Evolutionary conservation across 2,329 filamentous ascomycete genomes (phyloP).

Genomic region (Pseudocercospora musae): DNA sequence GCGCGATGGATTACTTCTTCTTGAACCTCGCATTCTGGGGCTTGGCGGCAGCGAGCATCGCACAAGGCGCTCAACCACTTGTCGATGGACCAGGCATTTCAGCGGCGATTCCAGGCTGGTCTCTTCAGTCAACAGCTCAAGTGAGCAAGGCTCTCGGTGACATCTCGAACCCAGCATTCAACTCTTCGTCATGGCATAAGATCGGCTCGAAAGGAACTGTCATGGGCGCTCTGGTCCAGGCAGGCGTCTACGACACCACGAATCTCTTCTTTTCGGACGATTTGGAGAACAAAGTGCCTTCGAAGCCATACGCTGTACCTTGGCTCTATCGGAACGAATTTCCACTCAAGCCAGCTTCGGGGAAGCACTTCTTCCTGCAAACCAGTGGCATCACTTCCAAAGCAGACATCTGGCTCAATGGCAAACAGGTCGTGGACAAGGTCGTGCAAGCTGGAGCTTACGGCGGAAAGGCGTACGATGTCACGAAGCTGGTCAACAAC

Average conservation of each 20-base stretch:
- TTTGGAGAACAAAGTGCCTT: constrained; percentile 6
- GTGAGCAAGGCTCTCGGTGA: neutral
- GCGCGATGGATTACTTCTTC: neutral
- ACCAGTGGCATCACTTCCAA: constrained; percentile 15
- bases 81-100: neutral
- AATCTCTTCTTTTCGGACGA: constrained; percentile 11
- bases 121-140: constrained; percentile 11
- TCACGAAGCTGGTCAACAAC: constrained; percentile 1
- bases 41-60: neutral
- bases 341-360: neutral
- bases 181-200: constrained; percentile 11
- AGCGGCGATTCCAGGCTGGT: constrained; percentile 8
- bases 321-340: constrained; percentile 14
- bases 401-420: constrained; percentile 14
- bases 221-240: constrained; percentile 9
- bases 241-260: constrained; percentile 7
- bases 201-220: constrained; percentile 8
- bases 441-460: constrained; percentile 9
- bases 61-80: neutral
- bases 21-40: neutral
- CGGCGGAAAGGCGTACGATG: constrained; percentile 13
- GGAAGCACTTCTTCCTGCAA: constrained; percentile 8
- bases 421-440: constrained; percentile 2
- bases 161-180: constrained; percentile 1
- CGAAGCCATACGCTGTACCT: neutral